Evolutionary conservation across 2,329 filamentous ascomycete species (phyloP).

Genomic region (Epichloe aotearoae): DNA sequence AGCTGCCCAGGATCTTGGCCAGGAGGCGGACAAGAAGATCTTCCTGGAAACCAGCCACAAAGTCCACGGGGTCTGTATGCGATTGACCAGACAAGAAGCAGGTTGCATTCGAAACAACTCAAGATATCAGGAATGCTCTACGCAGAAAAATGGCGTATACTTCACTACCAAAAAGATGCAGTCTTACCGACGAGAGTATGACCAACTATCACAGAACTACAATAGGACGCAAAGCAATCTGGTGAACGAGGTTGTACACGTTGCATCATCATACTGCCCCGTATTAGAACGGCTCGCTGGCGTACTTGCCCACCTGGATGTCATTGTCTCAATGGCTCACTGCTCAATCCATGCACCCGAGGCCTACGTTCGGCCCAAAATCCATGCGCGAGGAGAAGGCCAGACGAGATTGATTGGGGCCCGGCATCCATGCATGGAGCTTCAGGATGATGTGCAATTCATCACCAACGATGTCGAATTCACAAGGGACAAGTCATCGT

Average conservation of each 20-base stretch:
- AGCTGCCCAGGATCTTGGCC: conserved; percentile 68
- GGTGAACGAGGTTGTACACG: conserved; percentile 82
- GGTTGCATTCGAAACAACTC: conserved; percentile 86
- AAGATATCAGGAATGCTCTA: conserved; percentile 86
- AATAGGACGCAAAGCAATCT: conserved; percentile 86
- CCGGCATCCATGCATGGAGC: conserved; percentile 93
- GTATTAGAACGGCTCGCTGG: conserved; percentile 81
- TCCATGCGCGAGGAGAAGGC: conserved; percentile 77
- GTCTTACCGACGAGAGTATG: conserved; percentile 73
- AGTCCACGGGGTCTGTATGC: conserved; percentile 93
- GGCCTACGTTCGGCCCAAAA: conserved; percentile 79
- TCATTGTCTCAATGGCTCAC: conserved; percentile 88
- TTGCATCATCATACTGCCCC: conserved; percentile 88
- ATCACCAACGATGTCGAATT: conserved; percentile 94
- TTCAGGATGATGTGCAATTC: conserved; percentile 97
- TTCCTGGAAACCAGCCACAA: conserved; percentile 86
- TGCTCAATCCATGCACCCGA: conserved; percentile 85
- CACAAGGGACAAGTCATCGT: conserved; percentile 65
- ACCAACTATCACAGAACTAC: conserved; percentile 88
- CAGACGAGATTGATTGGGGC: conserved; percentile 86
- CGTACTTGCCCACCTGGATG: conserved; percentile 79
- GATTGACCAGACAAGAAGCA: conserved; percentile 80
- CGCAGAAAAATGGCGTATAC: conserved; percentile 97
- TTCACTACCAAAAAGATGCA: conserved; percentile 85
- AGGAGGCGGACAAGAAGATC: conserved; percentile 96